Evolutionary conservation across 257 asterid species (phyloP).

Genomic region (Paraleonurus japonicus): DNA sequence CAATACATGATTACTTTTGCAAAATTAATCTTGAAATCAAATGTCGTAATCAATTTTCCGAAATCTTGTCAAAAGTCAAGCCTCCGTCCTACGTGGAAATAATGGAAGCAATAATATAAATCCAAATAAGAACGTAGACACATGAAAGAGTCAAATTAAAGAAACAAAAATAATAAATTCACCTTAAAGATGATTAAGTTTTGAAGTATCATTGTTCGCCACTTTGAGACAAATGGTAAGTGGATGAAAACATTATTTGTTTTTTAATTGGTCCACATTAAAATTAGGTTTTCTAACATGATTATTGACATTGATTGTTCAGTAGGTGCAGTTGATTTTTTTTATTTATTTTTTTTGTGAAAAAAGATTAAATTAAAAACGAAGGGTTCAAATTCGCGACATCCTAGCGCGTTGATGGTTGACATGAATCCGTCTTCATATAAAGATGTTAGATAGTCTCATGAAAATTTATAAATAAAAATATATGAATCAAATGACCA

Average conservation of each 20-base stretch:
- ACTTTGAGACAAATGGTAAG: conserved; percentile 24
- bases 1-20: neutral
- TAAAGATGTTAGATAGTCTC: neutral
- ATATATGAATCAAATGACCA: neutral
- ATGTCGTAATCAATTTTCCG: neutral
- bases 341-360: too few relatives aligned
- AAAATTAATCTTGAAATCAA: neutral
- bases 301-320: conserved; percentile 20
- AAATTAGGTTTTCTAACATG: conserved; percentile 8
- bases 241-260: conserved; percentile 17
- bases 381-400: neutral
- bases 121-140: conserved; percentile 19
- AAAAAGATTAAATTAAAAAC: too few relatives aligned
- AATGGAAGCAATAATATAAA: neutral
- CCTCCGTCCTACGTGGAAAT: neutral
- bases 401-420: neutral
- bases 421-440: neutral
- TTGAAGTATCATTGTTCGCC: conserved; percentile 8
- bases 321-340: neutral
- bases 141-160: conserved; percentile 13
- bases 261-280: conserved; percentile 16
- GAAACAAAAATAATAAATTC: neutral
- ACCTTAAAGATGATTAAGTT: neutral
- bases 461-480: neutral
- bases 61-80: neutral